These are phyloP conservation scores for Singerocomus rubriflavus DNA, from an alignment of 1,284 basidiomycete genomes.

Conservation along the genomic window DNA sequence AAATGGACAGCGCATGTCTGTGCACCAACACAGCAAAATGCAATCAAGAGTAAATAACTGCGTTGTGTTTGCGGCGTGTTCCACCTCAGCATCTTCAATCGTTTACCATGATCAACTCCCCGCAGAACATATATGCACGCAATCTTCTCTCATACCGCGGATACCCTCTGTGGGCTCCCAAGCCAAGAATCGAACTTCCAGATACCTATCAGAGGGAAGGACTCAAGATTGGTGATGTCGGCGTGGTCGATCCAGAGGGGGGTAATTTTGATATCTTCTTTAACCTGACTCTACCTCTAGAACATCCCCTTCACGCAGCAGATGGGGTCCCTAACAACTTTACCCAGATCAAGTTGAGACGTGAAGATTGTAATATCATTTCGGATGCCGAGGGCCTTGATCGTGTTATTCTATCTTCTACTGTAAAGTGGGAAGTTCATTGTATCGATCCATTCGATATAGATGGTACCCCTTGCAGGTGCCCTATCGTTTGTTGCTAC, in stretches of 20 bases:
- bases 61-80: too few relatives aligned
- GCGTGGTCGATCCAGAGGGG: conserved; percentile 16
- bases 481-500: too few relatives aligned
- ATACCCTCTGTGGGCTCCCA: conserved; percentile 23
- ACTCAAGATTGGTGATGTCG: conserved; percentile 33
- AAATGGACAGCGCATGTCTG: too few relatives aligned
- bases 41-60: too few relatives aligned
- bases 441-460: too few relatives aligned
- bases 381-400: conserved; percentile 10
- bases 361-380: not conserved
- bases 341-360: conserved; percentile 1
- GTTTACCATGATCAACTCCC: too few relatives aligned
- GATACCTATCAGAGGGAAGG: conserved; percentile 13
- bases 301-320: conserved; percentile 7
- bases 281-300: conserved; percentile 24
- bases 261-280: conserved; percentile 31
- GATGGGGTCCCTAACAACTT: conserved; percentile 19
- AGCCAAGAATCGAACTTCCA: conserved; percentile 19
- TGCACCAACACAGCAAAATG: too few relatives aligned
- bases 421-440: too few relatives aligned
- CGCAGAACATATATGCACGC: too few relatives aligned
- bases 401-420: conserved; percentile 8
- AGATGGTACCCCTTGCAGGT: too few relatives aligned
- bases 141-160: too few relatives aligned
- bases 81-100: too few relatives aligned